A percentile compares a stretch with the other conserved stretches of the same genome.
Conservation (phyloP, 805 yeast genomes). For the Teunomyces gatunensis region DNA sequence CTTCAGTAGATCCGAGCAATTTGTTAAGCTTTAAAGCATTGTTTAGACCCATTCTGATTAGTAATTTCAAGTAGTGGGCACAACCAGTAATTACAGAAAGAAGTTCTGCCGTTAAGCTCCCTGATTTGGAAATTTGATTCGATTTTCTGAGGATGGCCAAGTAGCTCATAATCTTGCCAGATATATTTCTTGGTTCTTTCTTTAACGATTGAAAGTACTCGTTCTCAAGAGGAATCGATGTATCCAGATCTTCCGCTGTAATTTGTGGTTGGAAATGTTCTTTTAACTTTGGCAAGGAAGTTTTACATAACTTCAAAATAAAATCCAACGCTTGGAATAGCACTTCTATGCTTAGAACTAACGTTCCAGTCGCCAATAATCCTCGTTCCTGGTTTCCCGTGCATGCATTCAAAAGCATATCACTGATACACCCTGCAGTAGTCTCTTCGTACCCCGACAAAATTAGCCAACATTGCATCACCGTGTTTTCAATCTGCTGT, state of each 20-base stretch:
- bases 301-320: slow-evolving; percentile 7
- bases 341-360: slow-evolving; percentile 71
- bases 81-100: slow-evolving; percentile 83
- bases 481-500: slow-evolving; percentile 55
- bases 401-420: slow-evolving; percentile 84
- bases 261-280: slow-evolving; percentile 6
- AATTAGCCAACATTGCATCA: slow-evolving; percentile 77
- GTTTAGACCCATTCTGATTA: slow-evolving; percentile 76
- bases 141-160: slow-evolving; percentile 77
- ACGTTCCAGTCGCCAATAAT: slow-evolving; percentile 62
- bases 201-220: slow-evolving; percentile 38
- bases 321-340: slow-evolving; percentile 73
- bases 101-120: slow-evolving; percentile 58
- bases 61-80: slow-evolving; percentile 86
- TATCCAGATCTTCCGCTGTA: slow-evolving; percentile 12
- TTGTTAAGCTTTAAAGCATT: slow-evolving; percentile 71
- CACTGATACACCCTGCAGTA: slow-evolving; percentile 84
- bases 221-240: slow-evolving; percentile 13
- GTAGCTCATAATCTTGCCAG: slow-evolving; percentile 88
- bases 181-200: slow-evolving; percentile 78
- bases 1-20: slow-evolving; percentile 52
- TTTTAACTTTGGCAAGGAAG: slow-evolving; percentile 8
- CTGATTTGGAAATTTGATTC: slow-evolving; percentile 32
- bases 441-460: slow-evolving; percentile 87
- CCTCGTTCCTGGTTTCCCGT: slow-evolving; percentile 69